Evolutionary conservation across 306 rosid genomes (phyloP).

Genomic region (Trifolium dubium): DNA sequence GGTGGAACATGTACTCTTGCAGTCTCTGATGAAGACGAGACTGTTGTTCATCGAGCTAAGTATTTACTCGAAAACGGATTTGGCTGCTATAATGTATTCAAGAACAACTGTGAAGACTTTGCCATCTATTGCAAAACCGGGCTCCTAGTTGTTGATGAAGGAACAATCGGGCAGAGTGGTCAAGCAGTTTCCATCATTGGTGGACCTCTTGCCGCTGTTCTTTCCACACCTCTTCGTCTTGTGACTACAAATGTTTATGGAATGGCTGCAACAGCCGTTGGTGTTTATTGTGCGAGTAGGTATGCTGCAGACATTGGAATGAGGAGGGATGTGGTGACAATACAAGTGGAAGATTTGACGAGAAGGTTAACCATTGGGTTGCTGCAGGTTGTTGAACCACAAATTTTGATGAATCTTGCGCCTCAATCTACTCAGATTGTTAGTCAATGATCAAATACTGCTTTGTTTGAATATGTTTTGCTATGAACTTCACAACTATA

Average conservation of each 20-base stretch:
- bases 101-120: conserved; percentile 93
- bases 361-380: conserved; percentile 58
- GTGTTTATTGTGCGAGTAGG: conserved; percentile 86
- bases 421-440: conserved; percentile 47
- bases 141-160: conserved; percentile 68
- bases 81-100: conserved; percentile 83
- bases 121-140: conserved; percentile 96
- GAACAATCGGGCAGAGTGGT: conserved; percentile 83
- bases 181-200: conserved; percentile 89
- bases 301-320: conserved; percentile 83
- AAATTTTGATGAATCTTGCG: conserved; percentile 37
- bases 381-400: conserved; percentile 68
- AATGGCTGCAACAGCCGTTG: conserved; percentile 71
- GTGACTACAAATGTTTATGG: conserved; percentile 79
- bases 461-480: conserved; percentile 18
- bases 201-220: conserved; percentile 86
- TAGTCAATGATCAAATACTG: conserved; percentile 36
- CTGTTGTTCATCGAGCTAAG: conserved; percentile 78
- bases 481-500: neutral
- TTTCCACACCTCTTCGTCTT: conserved; percentile 71
- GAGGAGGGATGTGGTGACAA: conserved; percentile 77
- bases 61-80: conserved; percentile 78
- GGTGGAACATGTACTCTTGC: conserved; percentile 98
- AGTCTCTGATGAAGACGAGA: conserved; percentile 58
- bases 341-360: conserved; percentile 84